phyloP scores from a whole-genome alignment of 768 basidiomycete genomes.

The Lentinula sp. region DNA sequence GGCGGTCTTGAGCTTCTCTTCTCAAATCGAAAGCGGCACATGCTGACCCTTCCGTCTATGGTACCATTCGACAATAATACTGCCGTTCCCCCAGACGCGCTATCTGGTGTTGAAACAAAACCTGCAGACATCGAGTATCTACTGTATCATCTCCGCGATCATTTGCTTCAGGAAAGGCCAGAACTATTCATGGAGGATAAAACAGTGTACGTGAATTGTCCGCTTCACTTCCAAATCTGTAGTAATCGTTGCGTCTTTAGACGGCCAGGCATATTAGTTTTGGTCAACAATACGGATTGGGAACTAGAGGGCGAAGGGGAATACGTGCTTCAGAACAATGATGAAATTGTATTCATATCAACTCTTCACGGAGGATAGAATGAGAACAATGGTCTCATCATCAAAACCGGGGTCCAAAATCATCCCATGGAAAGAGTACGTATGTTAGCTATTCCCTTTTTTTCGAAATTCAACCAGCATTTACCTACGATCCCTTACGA shows the following conservation, averaged over 20 bases:
- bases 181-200: conserved; percentile 87
- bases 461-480: too few relatives aligned
- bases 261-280: conserved; percentile 91
- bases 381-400: background rate
- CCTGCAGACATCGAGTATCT: conserved; percentile 68
- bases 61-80: conserved; percentile 34
- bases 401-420: background rate
- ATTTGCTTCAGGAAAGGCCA: conserved; percentile 74
- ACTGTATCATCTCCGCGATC: conserved; percentile 70
- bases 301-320: conserved; percentile 93
- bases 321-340: conserved; percentile 68
- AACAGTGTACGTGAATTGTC: conserved; percentile 61
- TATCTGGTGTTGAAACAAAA: conserved; percentile 21
- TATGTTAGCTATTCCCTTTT: too few relatives aligned
- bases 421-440: background rate
- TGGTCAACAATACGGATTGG: conserved; percentile 98
- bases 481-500: too few relatives aligned
- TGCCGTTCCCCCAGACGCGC: conserved; percentile 4
- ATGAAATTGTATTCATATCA: conserved; percentile 95
- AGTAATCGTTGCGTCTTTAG: conserved; percentile 29
- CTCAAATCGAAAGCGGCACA: conserved; percentile 57
- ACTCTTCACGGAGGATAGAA: conserved; percentile 85
- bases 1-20: conserved; percentile 88
- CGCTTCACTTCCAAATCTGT: conserved; percentile 39
- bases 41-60: conserved; percentile 43